Base-by-base conservation (phyloP, 768 basidiomycete species). In the Hypholoma fasciculare region DNA sequence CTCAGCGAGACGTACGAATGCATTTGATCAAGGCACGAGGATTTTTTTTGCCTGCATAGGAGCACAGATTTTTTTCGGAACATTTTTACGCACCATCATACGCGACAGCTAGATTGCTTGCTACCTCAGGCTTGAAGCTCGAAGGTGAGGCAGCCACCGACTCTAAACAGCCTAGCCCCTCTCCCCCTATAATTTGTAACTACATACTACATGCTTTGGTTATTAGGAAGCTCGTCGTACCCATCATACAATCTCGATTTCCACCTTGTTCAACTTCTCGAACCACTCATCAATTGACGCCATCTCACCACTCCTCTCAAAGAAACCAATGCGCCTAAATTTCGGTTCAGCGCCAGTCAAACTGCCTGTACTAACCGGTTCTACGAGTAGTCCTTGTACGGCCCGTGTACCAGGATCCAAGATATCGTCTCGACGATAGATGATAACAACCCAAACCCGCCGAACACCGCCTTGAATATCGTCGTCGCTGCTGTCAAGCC, bases 241-340 rank as follows among this genome's bases (percentile, higher is more conserved):
- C 30, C 30, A 34, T 34, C 9, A 34, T 9, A 34, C 30, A 39
- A 39, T 11, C 16, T 39, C 38, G 16, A 39, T 39, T 39, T 39
- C 38, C 38, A 39, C 38, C 38, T n/a, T 12, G 2, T 39, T n/a
- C 16, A 12, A 11, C 2, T 39, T 39, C 16, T 39, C 38, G 2
- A 54, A 30, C 53, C 53, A 54, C 7, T 43, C 40, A 13, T 44
- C 53, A n/a, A 54, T 43, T 46, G 8, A 46, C 23, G 42, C 16
- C 40, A 36, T 27, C 13, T 54, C 53, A 27, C 17, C 53, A 8
- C 19, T 54, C 23, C 23, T 54, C 27, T 54, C 39, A 36, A 44
- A 54, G 42, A 54, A 54, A 14, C 53, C 53, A 30, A 54, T 30
- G 26, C 53, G 53, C 9, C 53, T 11, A 27, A 46, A 54, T 20